phyloP scores from a whole-genome alignment of 108 stramenopile species.

The Tribonema minus region DNA sequence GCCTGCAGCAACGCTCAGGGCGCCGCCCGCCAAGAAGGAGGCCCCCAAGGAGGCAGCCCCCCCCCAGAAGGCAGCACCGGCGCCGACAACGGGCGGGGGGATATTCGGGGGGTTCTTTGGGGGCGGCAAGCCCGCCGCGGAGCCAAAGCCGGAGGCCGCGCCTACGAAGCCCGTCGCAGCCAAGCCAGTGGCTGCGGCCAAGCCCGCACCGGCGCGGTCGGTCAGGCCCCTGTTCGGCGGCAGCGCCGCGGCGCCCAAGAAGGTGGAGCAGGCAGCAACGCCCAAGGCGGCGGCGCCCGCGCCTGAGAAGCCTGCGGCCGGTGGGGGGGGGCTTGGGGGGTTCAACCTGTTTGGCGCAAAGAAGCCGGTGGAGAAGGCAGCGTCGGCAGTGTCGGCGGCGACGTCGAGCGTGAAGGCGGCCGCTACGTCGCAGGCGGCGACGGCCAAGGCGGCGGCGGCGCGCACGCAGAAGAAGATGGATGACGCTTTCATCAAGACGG shows the following conservation, averaged over 20 bases:
- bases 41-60: background rate
- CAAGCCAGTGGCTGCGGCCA: background rate
- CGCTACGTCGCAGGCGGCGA: background rate
- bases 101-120: too few species aligned
- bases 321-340: constrained; percentile 12
- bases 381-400: too few species aligned
- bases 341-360: too few species aligned
- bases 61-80: background rate
- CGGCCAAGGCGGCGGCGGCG: constrained; percentile 1
- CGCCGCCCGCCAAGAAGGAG: background rate
- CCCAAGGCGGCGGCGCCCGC: constrained; percentile 2
- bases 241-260: background rate
- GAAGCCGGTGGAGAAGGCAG: background rate
- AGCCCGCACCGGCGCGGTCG: background rate
- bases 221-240: background rate
- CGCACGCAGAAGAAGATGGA: constrained; percentile 37
- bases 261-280: constrained; percentile 12
- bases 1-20: background rate
- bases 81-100: background rate
- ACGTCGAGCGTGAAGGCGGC: constrained; percentile 2
- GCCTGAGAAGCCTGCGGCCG: background rate
- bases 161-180: constrained; percentile 6
- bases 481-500: constrained; percentile 36
- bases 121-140: background rate
- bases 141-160: background rate